Conservation (phyloP, 2,329 filamentous ascomycete genomes). For the Neonectria hederae region DNA sequence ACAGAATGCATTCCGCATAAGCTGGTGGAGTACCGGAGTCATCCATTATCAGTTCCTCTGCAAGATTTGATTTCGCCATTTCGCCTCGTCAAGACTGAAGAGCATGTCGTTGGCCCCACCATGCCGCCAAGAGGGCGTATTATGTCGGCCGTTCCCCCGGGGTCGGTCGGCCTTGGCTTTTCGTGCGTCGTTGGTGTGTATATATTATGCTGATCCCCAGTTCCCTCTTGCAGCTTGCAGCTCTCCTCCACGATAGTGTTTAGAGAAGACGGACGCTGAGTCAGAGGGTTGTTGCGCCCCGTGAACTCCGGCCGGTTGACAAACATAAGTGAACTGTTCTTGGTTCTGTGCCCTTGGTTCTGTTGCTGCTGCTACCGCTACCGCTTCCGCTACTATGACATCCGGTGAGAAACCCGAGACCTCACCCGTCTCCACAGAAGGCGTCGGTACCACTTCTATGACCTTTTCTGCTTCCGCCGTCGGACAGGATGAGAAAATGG, state of each 20-base stretch:
- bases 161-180: not conserved
- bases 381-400: not conserved
- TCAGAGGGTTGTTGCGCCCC: not conserved
- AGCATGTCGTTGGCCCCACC: constrained; percentile 29
- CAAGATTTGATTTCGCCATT: constrained; percentile 25
- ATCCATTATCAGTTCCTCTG: constrained; percentile 1
- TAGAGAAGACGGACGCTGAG: not conserved
- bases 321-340: not conserved
- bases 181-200: not conserved
- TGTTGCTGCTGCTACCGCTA: too few relatives aligned
- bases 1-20: not conserved
- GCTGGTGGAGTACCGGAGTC: not conserved
- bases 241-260: not conserved
- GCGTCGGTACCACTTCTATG: not conserved
- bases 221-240: not conserved
- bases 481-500: not conserved
- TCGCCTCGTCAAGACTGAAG: not conserved
- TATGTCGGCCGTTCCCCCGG: not conserved
- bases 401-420: constrained; percentile 15
- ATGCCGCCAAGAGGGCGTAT: not conserved
- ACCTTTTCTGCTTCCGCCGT: not conserved
- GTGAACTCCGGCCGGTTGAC: not conserved
- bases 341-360: not conserved
- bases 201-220: not conserved
- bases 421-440: not conserved